Evolutionary conservation across 164 flowering plant genomes (phyloP), one percentile per base, ranked within the genome.

Genomic region (Kingdonia uniflora): DNA sequence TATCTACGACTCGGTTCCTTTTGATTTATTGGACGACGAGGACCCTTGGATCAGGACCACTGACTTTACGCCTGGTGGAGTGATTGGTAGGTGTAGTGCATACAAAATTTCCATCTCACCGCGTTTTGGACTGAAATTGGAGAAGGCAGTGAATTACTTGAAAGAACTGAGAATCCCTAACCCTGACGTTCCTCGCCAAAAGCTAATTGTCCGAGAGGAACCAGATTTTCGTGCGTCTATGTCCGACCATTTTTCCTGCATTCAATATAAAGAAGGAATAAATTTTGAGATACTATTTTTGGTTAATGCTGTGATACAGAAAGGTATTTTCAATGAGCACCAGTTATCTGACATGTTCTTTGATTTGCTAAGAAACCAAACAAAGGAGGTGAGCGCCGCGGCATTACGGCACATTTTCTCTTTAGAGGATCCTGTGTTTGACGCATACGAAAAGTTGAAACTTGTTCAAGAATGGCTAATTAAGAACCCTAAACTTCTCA

Each of bases 1-100:
- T 54, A 78, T 89, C 43, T 62, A 71, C 45, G 76, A 60, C 16
- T 38, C 81, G 1, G 84, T 75, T 54, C 77, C 95, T 16, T 87
- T 64, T 65, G 87, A 80, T 64, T 35, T 94, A 68, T 68, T 94
- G 66, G 97, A 89, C 64, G 95, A 89, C 64, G 96, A 89, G 60
- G 97, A 89, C 63, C 94, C 90, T 4, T 89, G 97, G 99, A 87
- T 94, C 24, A 65, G 97, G 54, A 87, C 97, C 24, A 80, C 88
- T 8, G 99, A 94, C 74, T 85, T 87, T 56, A 83, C 94, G 16
- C 60, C 62, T 13, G 71, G 78, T 70, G 85, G 87, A n/a, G 90
- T 81, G 12, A 73, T 89, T 65, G 95, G 99, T 14, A 66, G 92
- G 35, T 89, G 96, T 52, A 78, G 64, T 61, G 67, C 66, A 2